Percentiles rank a stretch among this genome's conserved stretches.
Evolutionary conservation across 2,329 filamentous ascomycete species (phyloP).

Genomic region (Dothistroma septosporum): DNA sequence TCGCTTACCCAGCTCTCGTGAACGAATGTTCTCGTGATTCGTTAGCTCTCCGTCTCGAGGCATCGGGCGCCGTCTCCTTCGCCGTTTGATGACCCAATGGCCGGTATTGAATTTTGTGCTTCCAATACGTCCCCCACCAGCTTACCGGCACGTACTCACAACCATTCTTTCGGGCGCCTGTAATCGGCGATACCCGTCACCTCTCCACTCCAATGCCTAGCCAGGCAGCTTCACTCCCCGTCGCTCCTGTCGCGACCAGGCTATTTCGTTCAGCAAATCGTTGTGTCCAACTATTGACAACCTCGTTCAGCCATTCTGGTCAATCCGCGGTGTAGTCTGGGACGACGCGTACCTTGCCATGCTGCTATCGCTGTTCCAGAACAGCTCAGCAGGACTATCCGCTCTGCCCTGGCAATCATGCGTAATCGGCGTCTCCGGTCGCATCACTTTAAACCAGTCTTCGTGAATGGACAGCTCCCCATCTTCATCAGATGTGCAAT

Average conservation of each 20-base stretch:
- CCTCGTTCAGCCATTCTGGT: not conserved
- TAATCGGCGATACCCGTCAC: not conserved
- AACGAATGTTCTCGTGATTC: too few relatives aligned
- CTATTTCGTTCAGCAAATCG: not conserved
- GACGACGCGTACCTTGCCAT: not conserved
- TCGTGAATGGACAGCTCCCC: conserved; percentile 9
- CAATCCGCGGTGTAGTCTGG: not conserved
- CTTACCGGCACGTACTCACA: not conserved
- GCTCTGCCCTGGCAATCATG: not conserved
- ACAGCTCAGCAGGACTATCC: not conserved
- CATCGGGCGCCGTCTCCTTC: too few relatives aligned
- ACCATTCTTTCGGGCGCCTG: not conserved
- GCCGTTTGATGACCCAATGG: too few relatives aligned
- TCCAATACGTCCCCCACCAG: not conserved
- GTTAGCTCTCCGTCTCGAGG: too few relatives aligned
- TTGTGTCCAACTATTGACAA: not conserved
- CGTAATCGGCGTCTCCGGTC: conserved; percentile 1
- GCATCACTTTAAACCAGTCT: conserved; percentile 9
- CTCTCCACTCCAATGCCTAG: not conserved
- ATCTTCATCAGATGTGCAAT: conserved; percentile 7
- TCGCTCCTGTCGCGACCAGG: not conserved
- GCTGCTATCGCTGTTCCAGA: not conserved
- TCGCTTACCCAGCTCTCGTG: too few relatives aligned
- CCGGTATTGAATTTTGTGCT: too few relatives aligned
- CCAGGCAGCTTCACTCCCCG: not conserved